Evolutionary conservation across 805 yeast genomes (phyloP), one percentile per base, ranked within the genome.

Genomic region (Lipomyces mesembrius): DNA sequence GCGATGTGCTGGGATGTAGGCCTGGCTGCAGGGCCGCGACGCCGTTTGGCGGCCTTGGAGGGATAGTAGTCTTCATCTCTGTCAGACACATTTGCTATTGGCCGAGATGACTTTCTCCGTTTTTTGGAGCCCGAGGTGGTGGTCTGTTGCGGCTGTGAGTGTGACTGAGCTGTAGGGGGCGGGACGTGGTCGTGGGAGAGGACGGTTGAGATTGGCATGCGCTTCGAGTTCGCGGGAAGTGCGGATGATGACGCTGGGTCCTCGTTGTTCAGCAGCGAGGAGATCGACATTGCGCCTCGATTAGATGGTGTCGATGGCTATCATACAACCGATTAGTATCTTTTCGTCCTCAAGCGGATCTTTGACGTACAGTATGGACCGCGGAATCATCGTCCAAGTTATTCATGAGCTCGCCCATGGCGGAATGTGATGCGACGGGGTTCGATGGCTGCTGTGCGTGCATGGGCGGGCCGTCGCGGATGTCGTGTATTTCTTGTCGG

Each of bases 251-350:
- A 49, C 35, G 60, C 60, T 12, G 69, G 43, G 25, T 58, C 66
- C 49, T 67, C 70, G 64, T 58, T 61, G 59, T 67, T 67, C 56
- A 67, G 64, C 58, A 67, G 66, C 11, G 71, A 63, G 46, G 61
- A 58, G 60, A 67, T 67, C 17, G 71, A 67, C 71, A 67, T 67
- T 22, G 71, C 71, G 32, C 53, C 58, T 37, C 70, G 66, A 32
- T 34, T 51, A n/a, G 65, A 63, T 2, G 67, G 60, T 37, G 61
- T n/a, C 11, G 25, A 29, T 8, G 49, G 49, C 49, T 43, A 43
- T 17, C 1, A 43, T 37, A 37, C 5, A 37, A 14, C 43, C 17
- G 12, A 14, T 37, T 14, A 37, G 43, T 14, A 37, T 17, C 5
- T 14, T 5, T 5, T 37, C 9, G 1, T 6, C 11, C 8, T n/a